Percentiles rank a stretch among this genome's conserved stretches.
Conservation (phyloP, 163 green algal species). For the Chlorella variabilis region DNA sequence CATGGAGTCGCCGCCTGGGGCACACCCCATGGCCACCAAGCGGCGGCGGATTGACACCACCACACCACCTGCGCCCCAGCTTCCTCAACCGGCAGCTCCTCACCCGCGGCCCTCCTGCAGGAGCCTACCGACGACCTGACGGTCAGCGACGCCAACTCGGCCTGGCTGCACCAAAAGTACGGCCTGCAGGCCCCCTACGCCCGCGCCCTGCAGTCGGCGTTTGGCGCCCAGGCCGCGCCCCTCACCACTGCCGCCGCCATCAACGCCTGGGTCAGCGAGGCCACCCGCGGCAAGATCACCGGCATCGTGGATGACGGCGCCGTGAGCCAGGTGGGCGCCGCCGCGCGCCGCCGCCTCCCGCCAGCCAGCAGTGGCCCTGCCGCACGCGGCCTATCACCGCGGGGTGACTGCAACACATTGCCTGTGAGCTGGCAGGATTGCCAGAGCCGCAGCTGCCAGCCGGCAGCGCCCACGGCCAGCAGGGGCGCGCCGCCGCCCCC, state of each 20-base stretch:
- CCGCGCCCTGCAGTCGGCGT: not conserved
- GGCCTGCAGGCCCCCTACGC: conserved; percentile 6
- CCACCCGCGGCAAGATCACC: conserved; percentile 39
- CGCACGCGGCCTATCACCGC: too few species aligned
- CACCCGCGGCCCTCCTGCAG: not conserved
- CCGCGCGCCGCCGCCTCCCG: too few species aligned
- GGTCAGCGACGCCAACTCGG: conserved; percentile 25
- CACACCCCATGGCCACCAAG: too few species aligned
- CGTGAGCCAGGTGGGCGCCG: not conserved
- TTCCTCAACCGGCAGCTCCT: too few species aligned
- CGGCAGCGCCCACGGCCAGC: too few species aligned
- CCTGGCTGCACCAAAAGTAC: conserved; percentile 27
- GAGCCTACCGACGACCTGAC: conserved; percentile 6
- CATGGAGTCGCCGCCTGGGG: too few species aligned
- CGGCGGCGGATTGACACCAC: too few species aligned
- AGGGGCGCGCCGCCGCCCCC: too few species aligned
- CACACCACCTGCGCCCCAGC: not conserved
- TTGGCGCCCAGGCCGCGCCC: not conserved
- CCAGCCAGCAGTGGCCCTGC: too few species aligned
- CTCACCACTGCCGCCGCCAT: conserved; percentile 13
- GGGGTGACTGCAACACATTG: too few species aligned
- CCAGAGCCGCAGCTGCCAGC: too few species aligned
- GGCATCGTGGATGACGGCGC: conserved; percentile 34
- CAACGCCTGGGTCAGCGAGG: conserved; percentile 41
- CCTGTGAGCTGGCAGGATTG: too few species aligned